Evolutionary conservation across 768 basidiomycete genomes (phyloP).

Genomic region (Tulasnella sp.): DNA sequence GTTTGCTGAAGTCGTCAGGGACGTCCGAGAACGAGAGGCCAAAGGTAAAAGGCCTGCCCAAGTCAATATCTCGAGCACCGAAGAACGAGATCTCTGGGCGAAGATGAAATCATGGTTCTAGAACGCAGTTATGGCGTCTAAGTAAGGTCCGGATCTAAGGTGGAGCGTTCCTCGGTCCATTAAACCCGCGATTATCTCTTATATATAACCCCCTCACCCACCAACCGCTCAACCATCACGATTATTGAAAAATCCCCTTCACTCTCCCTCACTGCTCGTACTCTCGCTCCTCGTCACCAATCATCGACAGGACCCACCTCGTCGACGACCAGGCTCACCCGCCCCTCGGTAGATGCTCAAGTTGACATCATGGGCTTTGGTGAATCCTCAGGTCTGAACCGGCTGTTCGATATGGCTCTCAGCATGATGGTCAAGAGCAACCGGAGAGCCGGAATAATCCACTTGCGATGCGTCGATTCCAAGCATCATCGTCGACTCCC

Average conservation of each 20-base stretch:
- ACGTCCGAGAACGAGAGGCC: too few species aligned
- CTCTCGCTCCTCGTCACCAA: constrained; percentile 37
- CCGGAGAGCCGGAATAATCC: constrained; percentile 79
- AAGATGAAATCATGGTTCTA: constrained; percentile 40
- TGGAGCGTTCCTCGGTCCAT: not conserved
- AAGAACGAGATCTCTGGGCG: constrained; percentile 76
- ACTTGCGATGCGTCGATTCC: constrained; percentile 89
- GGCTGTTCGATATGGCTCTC: constrained; percentile 86
- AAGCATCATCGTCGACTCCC: constrained; percentile 77
- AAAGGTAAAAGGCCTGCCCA: constrained; percentile 50
- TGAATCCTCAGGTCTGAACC: constrained; percentile 53
- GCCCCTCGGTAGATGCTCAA: constrained; percentile 55
- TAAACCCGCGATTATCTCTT: constrained; percentile 69
- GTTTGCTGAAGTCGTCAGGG: constrained; percentile 42
- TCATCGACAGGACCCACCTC: constrained; percentile 20
- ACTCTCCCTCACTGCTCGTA: constrained; percentile 68
- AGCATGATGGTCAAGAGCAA: constrained; percentile 54
- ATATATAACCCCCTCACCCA: constrained; percentile 53
- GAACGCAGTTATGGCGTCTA: not conserved
- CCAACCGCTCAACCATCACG: constrained; percentile 51
- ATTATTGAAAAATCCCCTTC: constrained; percentile 64
- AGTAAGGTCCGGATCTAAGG: not conserved
- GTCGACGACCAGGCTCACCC: constrained; percentile 13
- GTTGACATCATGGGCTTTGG: constrained; percentile 67
- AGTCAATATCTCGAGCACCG: constrained; percentile 67